A percentile compares a stretch with the other conserved stretches of the same genome.
Conservation (phyloP, 228 moss, liverwort and hornwort genomes). For the Sphagnum fallax region DNA sequence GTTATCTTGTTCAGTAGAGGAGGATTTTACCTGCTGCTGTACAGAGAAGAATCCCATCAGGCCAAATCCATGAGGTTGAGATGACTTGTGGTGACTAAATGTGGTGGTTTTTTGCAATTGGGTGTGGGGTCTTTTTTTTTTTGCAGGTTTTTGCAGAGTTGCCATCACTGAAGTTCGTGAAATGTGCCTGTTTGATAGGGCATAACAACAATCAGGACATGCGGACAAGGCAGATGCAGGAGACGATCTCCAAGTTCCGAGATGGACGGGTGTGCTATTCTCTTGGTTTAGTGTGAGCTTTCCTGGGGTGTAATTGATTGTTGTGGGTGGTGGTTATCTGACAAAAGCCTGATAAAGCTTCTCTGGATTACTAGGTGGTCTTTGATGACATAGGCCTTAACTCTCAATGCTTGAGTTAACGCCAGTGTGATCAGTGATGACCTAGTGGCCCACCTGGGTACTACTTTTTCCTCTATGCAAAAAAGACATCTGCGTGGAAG, state of each 20-base stretch:
- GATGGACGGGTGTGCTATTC: conserved; percentile 92
- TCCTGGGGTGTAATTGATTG: conserved; percentile 11
- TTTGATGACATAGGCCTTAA: conserved; percentile 71
- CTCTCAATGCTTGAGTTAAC: conserved; percentile 45
- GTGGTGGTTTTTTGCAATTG: too few relatives aligned
- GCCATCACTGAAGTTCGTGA: conserved; percentile 92
- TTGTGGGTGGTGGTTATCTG: conserved; percentile 12
- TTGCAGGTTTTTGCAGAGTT: conserved; percentile 98
- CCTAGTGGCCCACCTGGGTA: conserved; percentile 62
- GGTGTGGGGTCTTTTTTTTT: not conserved
- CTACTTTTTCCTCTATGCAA: conserved; percentile 10
- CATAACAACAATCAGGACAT: conserved; percentile 99
- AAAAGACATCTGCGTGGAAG: conserved; percentile 42
- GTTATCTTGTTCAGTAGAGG: too few relatives aligned
- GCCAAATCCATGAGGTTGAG: too few relatives aligned
- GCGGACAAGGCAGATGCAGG: conserved; percentile 99
- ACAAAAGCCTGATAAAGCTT: conserved; percentile 26
- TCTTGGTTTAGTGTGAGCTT: conserved; percentile 45
- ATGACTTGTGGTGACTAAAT: too few relatives aligned
- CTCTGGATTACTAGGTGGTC: conserved; percentile 62
- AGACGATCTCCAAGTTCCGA: conserved; percentile 94
- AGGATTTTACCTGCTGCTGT: too few relatives aligned
- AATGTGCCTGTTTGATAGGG: conserved; percentile 96
- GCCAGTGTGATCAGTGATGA: conserved; percentile 73
- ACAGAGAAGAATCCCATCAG: too few relatives aligned